Base-by-base conservation (phyloP, 129 eudicot species). In the Saussurea involucrata region DNA sequence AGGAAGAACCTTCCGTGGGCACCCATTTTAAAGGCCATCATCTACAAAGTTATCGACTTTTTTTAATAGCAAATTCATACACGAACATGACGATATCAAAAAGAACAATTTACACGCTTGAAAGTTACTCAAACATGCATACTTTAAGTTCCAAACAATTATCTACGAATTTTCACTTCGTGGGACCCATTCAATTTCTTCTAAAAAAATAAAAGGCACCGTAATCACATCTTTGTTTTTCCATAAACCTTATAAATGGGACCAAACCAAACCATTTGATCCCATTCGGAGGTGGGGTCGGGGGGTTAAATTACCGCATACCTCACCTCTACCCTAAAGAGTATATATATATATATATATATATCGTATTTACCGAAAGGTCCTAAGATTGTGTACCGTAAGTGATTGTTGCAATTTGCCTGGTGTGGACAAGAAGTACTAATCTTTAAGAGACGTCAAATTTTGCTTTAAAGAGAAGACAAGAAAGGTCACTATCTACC, bases 401-500 rank as follows among this genome's bases (percentile, higher is more conserved):
- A 72, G 66, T 72, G 77, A 78, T 42, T 70, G 74, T 72, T 72
- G 24, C 78, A 66, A 8, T 22, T 68, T 69, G 70, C n/a, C 42
- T 72, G 66, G 73, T 72, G 68, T 72, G 73, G 74, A 53, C 29
- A 24, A 71, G 68, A 22, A 64, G 61, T 55, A 66, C 83, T 25
- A 64, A 72, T 73, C 83, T 73, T 80, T n/a, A 80, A 66, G 83
- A 66, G 60, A 73, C 31, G 78, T 65, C 27, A 88, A 79, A 80
- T 90, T 88, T 90, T 33, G 76, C 98, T 90, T 92, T 77, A 78
- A 92, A 88, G 92, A 90, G 90, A 92, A 79, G 89, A 58, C 60
- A 69, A 58, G 69, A 71, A 88, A 80, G 83, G 83, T 80, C 79
- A 66, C 83, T 72, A 86, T 83, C 75, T 71, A 75, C 66, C 88